Conservation (phyloP, 495 filamentous ascomycete species). For the Evernia prunastri region DNA sequence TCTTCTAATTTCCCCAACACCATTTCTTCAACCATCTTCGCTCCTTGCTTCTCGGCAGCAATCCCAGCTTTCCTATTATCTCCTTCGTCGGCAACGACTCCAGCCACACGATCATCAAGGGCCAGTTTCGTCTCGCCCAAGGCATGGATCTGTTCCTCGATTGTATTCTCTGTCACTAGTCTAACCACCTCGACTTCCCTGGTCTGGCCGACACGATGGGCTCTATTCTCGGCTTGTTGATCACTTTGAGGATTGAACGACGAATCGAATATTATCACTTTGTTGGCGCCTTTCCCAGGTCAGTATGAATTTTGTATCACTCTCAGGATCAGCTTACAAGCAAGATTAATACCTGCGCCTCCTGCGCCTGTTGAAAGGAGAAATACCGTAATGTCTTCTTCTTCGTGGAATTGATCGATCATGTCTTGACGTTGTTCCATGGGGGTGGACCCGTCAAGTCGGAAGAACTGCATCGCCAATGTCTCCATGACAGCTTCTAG, state of each 20-base stretch:
- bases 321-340: slow-evolving; percentile 37
- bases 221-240: slow-evolving; percentile 91
- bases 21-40: slow-evolving; percentile 62
- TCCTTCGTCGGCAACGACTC: slow-evolving; percentile 43
- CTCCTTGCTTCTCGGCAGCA: slow-evolving; percentile 50
- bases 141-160: slow-evolving; percentile 88
- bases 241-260: slow-evolving; percentile 96
- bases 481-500: slow-evolving; percentile 74
- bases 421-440: slow-evolving; percentile 77
- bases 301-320: neutral
- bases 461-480: slow-evolving; percentile 64
- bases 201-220: slow-evolving; percentile 88
- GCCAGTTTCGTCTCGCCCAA: slow-evolving; percentile 86
- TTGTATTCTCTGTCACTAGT: slow-evolving; percentile 73
- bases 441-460: slow-evolving; percentile 77
- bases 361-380: slow-evolving; percentile 89
- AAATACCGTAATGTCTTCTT: slow-evolving; percentile 78
- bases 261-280: slow-evolving; percentile 94
- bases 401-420: slow-evolving; percentile 76
- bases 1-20: slow-evolving; percentile 35
- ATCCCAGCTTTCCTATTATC: slow-evolving; percentile 31
- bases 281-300: slow-evolving; percentile 57
- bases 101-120: slow-evolving; percentile 79
- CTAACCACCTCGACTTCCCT: slow-evolving; percentile 80
- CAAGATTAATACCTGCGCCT: slow-evolving; percentile 90